Evolutionary conservation across 2,329 filamentous ascomycete species (phyloP).

Genomic region (Periglandula ipomoeae): DNA sequence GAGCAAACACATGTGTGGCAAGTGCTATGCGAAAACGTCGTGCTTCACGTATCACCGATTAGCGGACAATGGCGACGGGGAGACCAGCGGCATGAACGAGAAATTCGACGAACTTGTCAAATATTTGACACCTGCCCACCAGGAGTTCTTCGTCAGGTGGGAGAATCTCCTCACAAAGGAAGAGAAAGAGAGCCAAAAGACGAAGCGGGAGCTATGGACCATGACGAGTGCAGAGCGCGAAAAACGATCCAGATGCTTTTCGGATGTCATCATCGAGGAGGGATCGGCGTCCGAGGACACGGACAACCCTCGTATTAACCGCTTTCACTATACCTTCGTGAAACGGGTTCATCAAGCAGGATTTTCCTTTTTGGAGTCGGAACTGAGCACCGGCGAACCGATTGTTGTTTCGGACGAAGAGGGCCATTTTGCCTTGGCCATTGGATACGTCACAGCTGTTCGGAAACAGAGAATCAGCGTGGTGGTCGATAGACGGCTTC

Average conservation of each 20-base stretch:
- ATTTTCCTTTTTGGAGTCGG: constrained; percentile 86
- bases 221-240: constrained; percentile 87
- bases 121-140: constrained; percentile 66
- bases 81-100: constrained; percentile 69
- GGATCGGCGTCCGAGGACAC: constrained; percentile 63
- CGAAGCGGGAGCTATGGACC: constrained; percentile 87
- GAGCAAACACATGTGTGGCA: constrained; percentile 70
- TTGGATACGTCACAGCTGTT: constrained; percentile 79
- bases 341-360: constrained; percentile 53
- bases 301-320: constrained; percentile 75
- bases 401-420: constrained; percentile 94
- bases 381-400: constrained; percentile 78
- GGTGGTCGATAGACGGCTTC: constrained; percentile 80
- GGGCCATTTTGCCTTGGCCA: constrained; percentile 88
- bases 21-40: constrained; percentile 81
- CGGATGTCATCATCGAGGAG: constrained; percentile 74
- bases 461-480: constrained; percentile 71
- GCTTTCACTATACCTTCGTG: constrained; percentile 76
- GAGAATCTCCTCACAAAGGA: constrained; percentile 88
- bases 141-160: constrained; percentile 89
- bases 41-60: constrained; percentile 95
- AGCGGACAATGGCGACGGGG: constrained; percentile 71
- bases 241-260: constrained; percentile 80
- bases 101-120: constrained; percentile 75
- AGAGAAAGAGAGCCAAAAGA: constrained; percentile 81